Evolutionary conservation across 2,329 filamentous ascomycete genomes (phyloP), one percentile per base, ranked within the genome.

Genomic region (Penicillium crustosum): DNA sequence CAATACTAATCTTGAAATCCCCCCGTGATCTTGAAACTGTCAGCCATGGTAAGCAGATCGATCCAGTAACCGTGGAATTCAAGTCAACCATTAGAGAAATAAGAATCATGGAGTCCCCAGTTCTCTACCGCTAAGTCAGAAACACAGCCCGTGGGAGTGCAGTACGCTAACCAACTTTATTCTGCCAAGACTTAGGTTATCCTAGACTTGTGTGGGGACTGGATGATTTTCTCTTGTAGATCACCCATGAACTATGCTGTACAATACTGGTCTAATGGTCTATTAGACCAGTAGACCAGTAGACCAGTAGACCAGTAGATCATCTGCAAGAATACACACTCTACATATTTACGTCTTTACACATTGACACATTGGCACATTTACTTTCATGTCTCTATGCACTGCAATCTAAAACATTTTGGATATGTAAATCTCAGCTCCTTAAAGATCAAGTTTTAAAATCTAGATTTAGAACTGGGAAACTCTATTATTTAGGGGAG

Each of bases 131-230:
- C 49, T 29, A 41, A 41, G 8, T 31, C 36, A 42, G 49, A 59
- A 60, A 52, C 52, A 58, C 60, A 52, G 53, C 58, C 61, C 61
- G 42, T 58, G 61, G 60, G 7, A 44, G 8, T 7, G 27, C 9
- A n/a, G 42, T n/a, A 48, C 57, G 53, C 55, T 55, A 61, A 38
- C 15, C 44, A 64, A 64, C 62, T 61, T 49, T 61, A 62, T 43
- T 41, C 0, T 6, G 58, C 61, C 59, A 63, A 62, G 60, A 49
- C 9, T 43, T 51, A 33, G 54, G 62, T 31, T 44, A 64, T 59
- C 29, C 50, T 63, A 23, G 62, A 64, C 62, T 50, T 21, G 31
- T 51, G 45, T 52, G 42, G 27, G 29, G 27, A 47, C 27, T 33
- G 31, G 12, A 5, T 33, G 27, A 6, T 45, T 29, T 44, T 44